These are phyloP conservation scores for Chlamydomonas sp. DNA, from an alignment of 139 green algal species.

Conservation along the genomic window DNA sequence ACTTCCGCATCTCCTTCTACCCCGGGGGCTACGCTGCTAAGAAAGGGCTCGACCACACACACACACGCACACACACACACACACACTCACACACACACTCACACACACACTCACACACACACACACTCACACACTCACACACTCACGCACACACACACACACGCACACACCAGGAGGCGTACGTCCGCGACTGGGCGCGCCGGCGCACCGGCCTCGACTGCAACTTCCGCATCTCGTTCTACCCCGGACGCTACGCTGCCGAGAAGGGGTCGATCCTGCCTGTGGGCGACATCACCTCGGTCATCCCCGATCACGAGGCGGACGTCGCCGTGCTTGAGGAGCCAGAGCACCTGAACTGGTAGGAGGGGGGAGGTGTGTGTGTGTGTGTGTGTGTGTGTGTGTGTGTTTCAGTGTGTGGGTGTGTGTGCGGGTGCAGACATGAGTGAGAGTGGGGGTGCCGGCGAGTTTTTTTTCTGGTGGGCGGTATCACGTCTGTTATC, in stretches of 20 bases:
- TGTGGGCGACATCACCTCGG: constrained; percentile 91
- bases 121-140: not conserved
- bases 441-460: not conserved
- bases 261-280: constrained; percentile 83
- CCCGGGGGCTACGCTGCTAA: constrained; percentile 27
- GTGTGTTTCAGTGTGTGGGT: no score
- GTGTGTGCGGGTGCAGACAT: no score
- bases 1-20: constrained; percentile 93
- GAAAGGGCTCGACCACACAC: no score
- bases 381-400: no score
- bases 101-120: constrained; percentile 2
- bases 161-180: constrained; percentile 47
- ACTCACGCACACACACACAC: not conserved
- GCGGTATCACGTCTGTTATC: not conserved
- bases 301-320: constrained; percentile 84
- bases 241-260: constrained; percentile 42
- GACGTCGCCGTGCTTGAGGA: constrained; percentile 98
- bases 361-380: no score
- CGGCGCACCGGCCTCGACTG: constrained; percentile 64
- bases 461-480: not conserved
- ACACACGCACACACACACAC: no score
- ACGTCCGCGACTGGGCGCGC: constrained; percentile 81
- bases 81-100: not conserved
- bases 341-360: constrained; percentile 97
- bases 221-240: constrained; percentile 93